phyloP scores from a whole-genome alignment of 2,329 filamentous ascomycete genomes.

The Penicillium sp. region DNA sequence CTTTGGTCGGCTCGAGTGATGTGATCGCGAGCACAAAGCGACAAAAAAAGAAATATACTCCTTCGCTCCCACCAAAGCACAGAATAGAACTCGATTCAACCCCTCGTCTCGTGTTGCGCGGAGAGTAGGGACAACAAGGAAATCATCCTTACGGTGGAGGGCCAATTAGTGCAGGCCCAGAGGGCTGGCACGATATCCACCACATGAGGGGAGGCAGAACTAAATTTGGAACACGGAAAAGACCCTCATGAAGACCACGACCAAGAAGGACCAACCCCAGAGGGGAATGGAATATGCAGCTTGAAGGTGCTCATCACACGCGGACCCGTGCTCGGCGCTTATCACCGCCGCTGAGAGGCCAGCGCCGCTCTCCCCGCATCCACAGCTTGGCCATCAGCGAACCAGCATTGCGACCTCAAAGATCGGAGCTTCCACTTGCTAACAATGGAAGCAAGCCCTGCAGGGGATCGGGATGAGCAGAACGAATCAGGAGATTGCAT shows the following conservation, averaged over 20 bases:
- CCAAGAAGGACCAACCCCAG: constrained; percentile 16
- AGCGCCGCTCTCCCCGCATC: constrained; percentile 17
- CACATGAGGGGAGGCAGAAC: constrained; percentile 10
- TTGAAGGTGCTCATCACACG: constrained; percentile 34
- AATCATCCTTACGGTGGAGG: constrained; percentile 14
- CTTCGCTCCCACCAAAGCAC: constrained; percentile 20
- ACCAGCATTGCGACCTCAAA: constrained; percentile 9
- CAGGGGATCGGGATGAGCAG: constrained; percentile 3
- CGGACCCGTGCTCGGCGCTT: constrained; percentile 34
- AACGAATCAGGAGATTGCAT: not conserved
- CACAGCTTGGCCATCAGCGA: constrained; percentile 10
- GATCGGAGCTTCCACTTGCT: constrained; percentile 8
- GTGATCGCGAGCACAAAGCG: constrained; percentile 13
- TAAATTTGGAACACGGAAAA: constrained; percentile 29
- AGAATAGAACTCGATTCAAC: not conserved
- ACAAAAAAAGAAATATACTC: constrained; percentile 19
- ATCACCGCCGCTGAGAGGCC: constrained; percentile 25
- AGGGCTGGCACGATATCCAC: constrained; percentile 21
- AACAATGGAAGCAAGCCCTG: not conserved
- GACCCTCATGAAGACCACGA: constrained; percentile 20
- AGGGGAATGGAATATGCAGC: constrained; percentile 30
- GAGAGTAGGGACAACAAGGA: constrained; percentile 18
- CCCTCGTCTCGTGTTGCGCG: constrained; percentile 29
- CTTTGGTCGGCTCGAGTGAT: constrained; percentile 21
- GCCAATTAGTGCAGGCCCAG: constrained; percentile 22